Evolutionary conservation across 106 monocot species (phyloP), one percentile per base, ranked within the genome.

Genomic region (Acanthochlamys bracteata): DNA sequence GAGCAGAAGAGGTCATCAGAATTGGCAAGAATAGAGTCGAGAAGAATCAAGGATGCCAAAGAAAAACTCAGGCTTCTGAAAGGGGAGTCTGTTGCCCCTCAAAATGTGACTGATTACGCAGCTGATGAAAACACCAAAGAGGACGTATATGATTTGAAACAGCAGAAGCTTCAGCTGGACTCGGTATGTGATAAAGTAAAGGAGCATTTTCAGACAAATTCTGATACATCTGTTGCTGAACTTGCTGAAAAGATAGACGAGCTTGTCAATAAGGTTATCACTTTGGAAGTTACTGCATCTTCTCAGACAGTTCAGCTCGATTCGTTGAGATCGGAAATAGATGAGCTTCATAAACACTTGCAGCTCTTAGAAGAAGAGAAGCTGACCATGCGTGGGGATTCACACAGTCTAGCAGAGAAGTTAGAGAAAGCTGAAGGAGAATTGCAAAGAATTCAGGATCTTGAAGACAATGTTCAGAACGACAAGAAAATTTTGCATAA

Each of bases 211-310:
- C 24, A 73, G 56, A 64, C 10, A 39, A 68, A 52, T 57, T 53
- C 69, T 20, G 64, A 59, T 16, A 58, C 65, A 15, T 57, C 42
- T 14, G 64, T 69, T 11, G 43, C 58, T 66, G 73, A 73, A 20
- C 39, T 78, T 13, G 78, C 73, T 0, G 73, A 81, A 55, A 81
- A 79, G 64, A 82, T 92, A 20, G 78, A 92, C 19, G 73, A 73
- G 59, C 73, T 78, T 59, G 78, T 67, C 9, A 41, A 56, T 41
- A 68, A 73, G 52, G 69, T 78, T 10, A 33, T 73, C 14, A 10
- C 10, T 26, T 52, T 78, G 59, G 78, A 78, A 23, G 22, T 57
- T 0, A 69, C 57, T 39, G 69, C 56, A 55, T 73, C 78, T 55
- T 78, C 78, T 4, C 73, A 68, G 73, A 69, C 25, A 7, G 49